Percentiles rank a stretch among this genome's conserved stretches.
Conservation (phyloP, 2,329 filamentous ascomycete genomes). For the Graphilbum sp. region DNA sequence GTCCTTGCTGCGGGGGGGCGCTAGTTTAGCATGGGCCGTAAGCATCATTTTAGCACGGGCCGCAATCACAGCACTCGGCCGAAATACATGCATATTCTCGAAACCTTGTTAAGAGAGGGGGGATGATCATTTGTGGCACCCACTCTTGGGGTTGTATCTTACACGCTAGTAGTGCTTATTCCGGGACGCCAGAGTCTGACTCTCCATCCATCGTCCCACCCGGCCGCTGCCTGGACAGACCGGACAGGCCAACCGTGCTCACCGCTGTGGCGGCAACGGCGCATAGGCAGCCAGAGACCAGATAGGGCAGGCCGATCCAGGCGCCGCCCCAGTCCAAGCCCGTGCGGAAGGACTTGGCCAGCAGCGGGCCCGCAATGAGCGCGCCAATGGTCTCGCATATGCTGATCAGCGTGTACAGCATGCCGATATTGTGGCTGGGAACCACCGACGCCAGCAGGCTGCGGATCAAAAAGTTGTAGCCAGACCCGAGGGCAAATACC, state of each 20-base stretch:
- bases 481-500: neutral
- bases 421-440: neutral
- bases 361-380: neutral
- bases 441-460: neutral
- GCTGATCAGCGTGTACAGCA: neutral
- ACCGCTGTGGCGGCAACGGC: neutral
- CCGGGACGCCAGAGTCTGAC: neutral
- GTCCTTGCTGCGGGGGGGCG: too few relatives aligned
- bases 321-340: neutral
- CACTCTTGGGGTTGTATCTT: neutral
- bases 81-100: too few relatives aligned
- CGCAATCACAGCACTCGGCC: too few relatives aligned
- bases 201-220: neutral
- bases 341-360: neutral
- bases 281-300: neutral
- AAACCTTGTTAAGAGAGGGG: too few relatives aligned
- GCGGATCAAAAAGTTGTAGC: neutral
- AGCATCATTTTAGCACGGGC: too few relatives aligned
- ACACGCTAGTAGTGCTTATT: neutral
- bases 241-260: neutral
- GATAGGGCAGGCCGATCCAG: neutral
- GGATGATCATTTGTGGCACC: neutral
- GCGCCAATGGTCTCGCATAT: neutral
- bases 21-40: too few relatives aligned
- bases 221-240: neutral